These are phyloP conservation scores for Lolium rigidum DNA, from an alignment of 176 grass and related monocot genomes.

Conservation along the genomic window DNA sequence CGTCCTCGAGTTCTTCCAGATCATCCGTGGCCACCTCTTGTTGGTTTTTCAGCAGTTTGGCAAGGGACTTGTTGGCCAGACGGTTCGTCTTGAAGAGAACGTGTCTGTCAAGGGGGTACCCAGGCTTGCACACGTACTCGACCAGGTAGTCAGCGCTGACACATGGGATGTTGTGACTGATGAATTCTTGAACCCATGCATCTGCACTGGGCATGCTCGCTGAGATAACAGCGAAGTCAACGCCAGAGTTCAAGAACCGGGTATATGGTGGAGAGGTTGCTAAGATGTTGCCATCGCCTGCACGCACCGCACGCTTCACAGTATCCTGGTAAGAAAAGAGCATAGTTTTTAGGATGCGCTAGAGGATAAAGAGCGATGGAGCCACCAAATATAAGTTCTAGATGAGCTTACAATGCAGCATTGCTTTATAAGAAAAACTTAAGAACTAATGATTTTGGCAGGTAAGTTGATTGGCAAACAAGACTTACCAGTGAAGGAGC, in stretches of 20 bases:
- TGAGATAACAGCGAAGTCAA: slow-evolving; percentile 77
- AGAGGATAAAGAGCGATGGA: not conserved
- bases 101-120: slow-evolving; percentile 65
- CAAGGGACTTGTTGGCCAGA: slow-evolving; percentile 60
- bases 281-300: slow-evolving; percentile 80
- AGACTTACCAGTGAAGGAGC: slow-evolving; percentile 64
- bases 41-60: slow-evolving; percentile 58
- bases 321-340: slow-evolving; percentile 64
- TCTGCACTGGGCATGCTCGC: slow-evolving; percentile 64
- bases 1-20: slow-evolving; percentile 1
- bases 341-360: not conserved
- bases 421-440: not conserved
- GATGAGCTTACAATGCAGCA: not conserved
- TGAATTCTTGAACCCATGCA: slow-evolving; percentile 77
- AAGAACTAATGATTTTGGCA: not conserved
- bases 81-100: slow-evolving; percentile 68
- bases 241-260: slow-evolving; percentile 58
- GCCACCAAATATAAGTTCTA: not conserved
- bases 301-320: slow-evolving; percentile 74
- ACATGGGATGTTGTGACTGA: slow-evolving; percentile 62
- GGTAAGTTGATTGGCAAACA: slow-evolving; percentile 38
- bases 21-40: slow-evolving; percentile 53
- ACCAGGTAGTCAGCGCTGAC: slow-evolving; percentile 77
- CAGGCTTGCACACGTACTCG: slow-evolving; percentile 77
- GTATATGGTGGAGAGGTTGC: slow-evolving; percentile 90